Evolutionary conservation across 208 protist genomes (phyloP).

Genomic region (Leptomonas seymouri): DNA sequence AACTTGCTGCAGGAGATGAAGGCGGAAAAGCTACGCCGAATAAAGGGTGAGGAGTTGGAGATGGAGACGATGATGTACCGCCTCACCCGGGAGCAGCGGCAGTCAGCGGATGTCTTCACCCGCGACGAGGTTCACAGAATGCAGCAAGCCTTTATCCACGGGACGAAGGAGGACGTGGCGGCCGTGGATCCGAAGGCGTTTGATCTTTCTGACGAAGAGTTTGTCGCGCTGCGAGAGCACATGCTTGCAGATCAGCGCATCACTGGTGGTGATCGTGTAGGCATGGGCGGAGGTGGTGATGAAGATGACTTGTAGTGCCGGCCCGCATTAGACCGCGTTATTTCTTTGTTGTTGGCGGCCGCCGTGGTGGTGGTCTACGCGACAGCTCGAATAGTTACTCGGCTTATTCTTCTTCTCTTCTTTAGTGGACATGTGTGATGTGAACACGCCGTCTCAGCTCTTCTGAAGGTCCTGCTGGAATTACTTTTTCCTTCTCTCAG

Average conservation of each 20-base stretch:
- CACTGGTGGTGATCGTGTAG: neutral
- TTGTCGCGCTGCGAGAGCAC: slow-evolving; percentile 38
- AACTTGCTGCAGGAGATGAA: slow-evolving; percentile 16
- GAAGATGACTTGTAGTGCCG: slow-evolving; percentile 19
- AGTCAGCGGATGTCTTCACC: slow-evolving; percentile 57
- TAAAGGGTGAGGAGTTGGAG: slow-evolving; percentile 60
- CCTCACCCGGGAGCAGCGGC: slow-evolving; percentile 48
- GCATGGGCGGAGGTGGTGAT: neutral
- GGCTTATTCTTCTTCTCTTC: neutral
- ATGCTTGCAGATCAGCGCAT: slow-evolving; percentile 14
- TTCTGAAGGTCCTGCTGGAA: no score
- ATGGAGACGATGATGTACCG: slow-evolving; percentile 79
- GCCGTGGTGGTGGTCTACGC: no score
- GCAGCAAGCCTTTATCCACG: slow-evolving; percentile 49
- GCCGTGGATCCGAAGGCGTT: slow-evolving; percentile 56
- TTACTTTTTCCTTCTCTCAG: no score
- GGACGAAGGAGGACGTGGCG: slow-evolving; percentile 51
- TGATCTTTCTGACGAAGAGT: slow-evolving; percentile 67
- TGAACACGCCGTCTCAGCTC: no score
- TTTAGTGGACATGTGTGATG: no score
- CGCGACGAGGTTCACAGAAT: slow-evolving; percentile 68
- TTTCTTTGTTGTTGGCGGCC: no score
- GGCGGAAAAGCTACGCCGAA: slow-evolving; percentile 26
- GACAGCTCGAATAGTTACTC: neutral
- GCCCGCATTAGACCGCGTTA: neutral